Base-by-base conservation (phyloP, 2,329 filamentous ascomycete genomes). In the Sarocladium strictum region DNA sequence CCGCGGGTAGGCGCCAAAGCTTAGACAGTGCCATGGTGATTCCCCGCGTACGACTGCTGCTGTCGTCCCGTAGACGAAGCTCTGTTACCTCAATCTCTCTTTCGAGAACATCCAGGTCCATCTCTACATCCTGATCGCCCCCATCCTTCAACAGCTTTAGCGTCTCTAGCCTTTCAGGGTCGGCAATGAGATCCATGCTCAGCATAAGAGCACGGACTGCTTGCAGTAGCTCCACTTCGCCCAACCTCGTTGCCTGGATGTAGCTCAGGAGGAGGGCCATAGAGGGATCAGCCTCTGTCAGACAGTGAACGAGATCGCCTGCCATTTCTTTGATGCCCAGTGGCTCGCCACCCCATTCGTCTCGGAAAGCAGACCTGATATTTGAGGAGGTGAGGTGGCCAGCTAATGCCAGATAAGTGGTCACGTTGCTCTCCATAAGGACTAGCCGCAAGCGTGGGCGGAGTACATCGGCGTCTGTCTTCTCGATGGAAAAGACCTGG, bases 21-120 rank as follows among this genome's bases (percentile, higher is more conserved):
- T 87, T 87, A 51, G 81, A 79, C 49, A 92, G 83, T 0, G 87
- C 85, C 15, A 85, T 72, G 23, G 84, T 86, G 11, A 92, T 71
- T 4, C 84, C 82, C 45, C 81, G 76, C 41, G 81, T 82, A 29
- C 86, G 81, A 54, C 80, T 76, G 57, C 79, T 77, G 41, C 84
- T 79, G 27, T 86, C 84, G 60, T 83, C 78, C 52, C 83, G 80
- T 3, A 90, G 73, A 58, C 87, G 82, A 52, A 83, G 83, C 57
- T 89, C 78, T 3, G 86, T 87, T 56, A 84, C 76, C 54, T 85
- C 79, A 49, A 92, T 77, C 63, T 89, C 85, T 38, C 82, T 73
- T 62, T 86, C 81, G 0, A 84, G 74, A 54, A 80, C 74, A 56
- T 84, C 82, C 40, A 87, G 73, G 59, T 84, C 78, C 75, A 75